Percentiles rank a stretch among this genome's conserved stretches.
These are phyloP conservation scores for Salix koriyanagi DNA, from an alignment of 345 rosid species.

Conservation along the genomic window DNA sequence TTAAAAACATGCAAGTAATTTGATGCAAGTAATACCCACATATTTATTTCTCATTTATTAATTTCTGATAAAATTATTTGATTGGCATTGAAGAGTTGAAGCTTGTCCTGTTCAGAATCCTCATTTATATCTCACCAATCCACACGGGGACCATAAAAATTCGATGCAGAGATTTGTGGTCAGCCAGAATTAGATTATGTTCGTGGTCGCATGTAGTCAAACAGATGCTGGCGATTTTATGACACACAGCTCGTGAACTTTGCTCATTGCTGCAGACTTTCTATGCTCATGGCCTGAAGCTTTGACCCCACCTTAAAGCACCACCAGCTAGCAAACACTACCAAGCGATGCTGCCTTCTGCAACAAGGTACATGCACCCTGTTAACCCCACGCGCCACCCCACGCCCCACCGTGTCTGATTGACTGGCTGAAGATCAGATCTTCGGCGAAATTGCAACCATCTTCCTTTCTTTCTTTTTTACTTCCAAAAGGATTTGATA, in stretches of 20 bases:
- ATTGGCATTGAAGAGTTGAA: neutral
- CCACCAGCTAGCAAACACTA: no score
- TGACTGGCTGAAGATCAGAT: conserved; percentile 3
- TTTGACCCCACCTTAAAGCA: no score
- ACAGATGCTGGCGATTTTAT: neutral
- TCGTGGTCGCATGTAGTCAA: no score
- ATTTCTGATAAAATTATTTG: neutral
- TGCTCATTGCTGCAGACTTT: neutral
- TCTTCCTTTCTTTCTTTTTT: neutral
- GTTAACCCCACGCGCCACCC: conserved; percentile 13
- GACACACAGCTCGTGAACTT: neutral
- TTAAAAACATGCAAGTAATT: no score
- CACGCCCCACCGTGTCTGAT: conserved; percentile 3
- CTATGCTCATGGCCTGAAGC: no score
- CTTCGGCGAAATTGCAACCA: neutral
- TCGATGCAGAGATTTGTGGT: no score
- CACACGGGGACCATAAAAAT: no score
- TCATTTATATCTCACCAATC: no score
- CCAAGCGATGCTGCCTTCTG: neutral
- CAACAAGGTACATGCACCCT: neutral
- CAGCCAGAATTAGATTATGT: no score
- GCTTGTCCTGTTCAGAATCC: neutral
- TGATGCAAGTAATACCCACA: no score
- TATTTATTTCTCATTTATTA: neutral
- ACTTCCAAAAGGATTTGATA: neutral